These are phyloP conservation scores for Xylona heveae DNA, from an alignment of 495 filamentous ascomycete species.

Conservation along the genomic window DNA sequence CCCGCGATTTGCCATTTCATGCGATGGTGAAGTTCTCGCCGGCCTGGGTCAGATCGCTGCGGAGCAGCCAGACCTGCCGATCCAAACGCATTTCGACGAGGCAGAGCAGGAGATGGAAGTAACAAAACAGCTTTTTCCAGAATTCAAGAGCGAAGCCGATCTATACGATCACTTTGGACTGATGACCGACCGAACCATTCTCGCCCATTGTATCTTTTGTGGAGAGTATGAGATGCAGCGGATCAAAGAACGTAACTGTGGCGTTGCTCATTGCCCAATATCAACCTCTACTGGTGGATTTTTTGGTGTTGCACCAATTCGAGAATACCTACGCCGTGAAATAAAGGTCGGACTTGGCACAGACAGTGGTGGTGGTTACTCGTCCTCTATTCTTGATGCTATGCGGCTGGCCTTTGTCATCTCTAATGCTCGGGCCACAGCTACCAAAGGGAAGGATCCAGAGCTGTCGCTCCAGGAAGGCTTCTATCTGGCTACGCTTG, in stretches of 20 bases:
- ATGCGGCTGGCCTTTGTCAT: conserved; percentile 41
- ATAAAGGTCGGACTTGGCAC: conserved; percentile 48
- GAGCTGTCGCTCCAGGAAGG: conserved; percentile 20
- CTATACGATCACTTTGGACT: conserved; percentile 31
- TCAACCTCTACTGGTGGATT: conserved; percentile 40
- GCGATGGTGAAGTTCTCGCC: conserved; percentile 25
- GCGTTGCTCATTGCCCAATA: conserved; percentile 43
- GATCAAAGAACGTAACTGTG: conserved; percentile 25
- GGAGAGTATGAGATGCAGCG: conserved; percentile 28
- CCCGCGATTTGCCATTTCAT: conserved; percentile 41
- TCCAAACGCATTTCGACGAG: conserved; percentile 48
- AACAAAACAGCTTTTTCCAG: conserved; percentile 29
- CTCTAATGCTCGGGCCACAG: conserved; percentile 20
- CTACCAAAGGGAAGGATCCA: background rate
- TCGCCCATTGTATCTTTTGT: conserved; percentile 42
- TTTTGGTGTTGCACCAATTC: conserved; percentile 26
- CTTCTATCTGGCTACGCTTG: conserved; percentile 40
- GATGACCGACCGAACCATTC: conserved; percentile 30
- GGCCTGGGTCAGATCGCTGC: conserved; percentile 29
- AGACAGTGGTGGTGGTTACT: conserved; percentile 44
- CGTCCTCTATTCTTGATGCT: conserved; percentile 32
- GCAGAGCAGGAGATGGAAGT: conserved; percentile 30
- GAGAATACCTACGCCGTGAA: conserved; percentile 30
- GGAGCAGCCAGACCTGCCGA: conserved; percentile 27
- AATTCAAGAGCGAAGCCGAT: conserved; percentile 28